Evolutionary conservation across 306 rosid genomes (phyloP), one percentile per base, ranked within the genome.

Genomic region (Betula pendula): DNA sequence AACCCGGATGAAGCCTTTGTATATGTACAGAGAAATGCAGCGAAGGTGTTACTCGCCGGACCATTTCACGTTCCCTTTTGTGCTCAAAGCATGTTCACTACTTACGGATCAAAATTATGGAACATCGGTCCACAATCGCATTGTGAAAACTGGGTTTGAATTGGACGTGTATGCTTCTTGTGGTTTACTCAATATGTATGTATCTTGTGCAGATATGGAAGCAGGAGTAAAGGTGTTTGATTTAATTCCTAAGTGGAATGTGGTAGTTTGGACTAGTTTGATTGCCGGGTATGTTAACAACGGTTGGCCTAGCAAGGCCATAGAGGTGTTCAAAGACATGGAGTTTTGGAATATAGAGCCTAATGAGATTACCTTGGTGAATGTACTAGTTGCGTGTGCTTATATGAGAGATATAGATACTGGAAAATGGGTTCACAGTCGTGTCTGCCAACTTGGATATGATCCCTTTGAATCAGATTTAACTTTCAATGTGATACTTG

Each of bases 261-360:
- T 91, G 72, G 96, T 89, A 65, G 98, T 93, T 75, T 91, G 97
- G 96, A 85, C 91, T 75, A 83, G 89, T 80, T 85, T 93, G 85
- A 86, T 93, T 91, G 77, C 88, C 14, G 92, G 87, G 83, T 83
- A 74, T 76, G 83, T 91, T 16, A 84, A 62, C 43, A 88, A 6
- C 84, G 71, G 31, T 38, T 15, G 65, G 59, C 70, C 75, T 20
- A 58, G 40, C 0, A 84, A 81, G 50, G 92, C 96, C 76, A 24
- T 91, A 63, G 74, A 78, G 84, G 82, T 81, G 79, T 87, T 84
- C 56, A 81, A 70, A 62, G 85, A 85, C 8, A 93, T 88, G 97
- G 87, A 73, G 2, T 45, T 56, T 55, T 79, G 74, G 69, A 77
- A 81, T 62, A 85, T 88, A 12, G 85, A 84, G 82, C 89, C 97